Evolutionary conservation across 495 filamentous ascomycete genomes (phyloP).

Genomic region (Aspergillus mulundensis): DNA sequence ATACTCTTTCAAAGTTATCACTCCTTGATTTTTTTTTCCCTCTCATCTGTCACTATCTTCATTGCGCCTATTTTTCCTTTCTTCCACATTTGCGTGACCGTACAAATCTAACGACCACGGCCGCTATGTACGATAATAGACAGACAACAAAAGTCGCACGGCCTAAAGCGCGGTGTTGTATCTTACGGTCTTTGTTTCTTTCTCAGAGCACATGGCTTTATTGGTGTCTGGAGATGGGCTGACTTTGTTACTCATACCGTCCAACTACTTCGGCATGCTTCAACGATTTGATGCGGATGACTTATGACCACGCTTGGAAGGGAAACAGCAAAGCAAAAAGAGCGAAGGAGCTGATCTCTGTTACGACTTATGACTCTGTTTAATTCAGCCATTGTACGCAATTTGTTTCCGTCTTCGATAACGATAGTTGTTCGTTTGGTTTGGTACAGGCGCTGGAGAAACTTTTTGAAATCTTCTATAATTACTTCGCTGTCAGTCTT

Average conservation of each 20-base stretch:
- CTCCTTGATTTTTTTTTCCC: conserved; percentile 10
- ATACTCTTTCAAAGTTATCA: neutral
- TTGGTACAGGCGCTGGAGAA: neutral
- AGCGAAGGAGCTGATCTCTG: neutral
- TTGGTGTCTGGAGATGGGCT: neutral
- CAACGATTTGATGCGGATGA: conserved; percentile 7
- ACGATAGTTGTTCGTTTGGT: neutral
- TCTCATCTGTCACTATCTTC: neutral
- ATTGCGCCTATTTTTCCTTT: neutral
- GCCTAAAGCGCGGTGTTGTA: conserved; percentile 8
- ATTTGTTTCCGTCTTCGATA: neutral
- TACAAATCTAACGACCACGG: conserved; percentile 4
- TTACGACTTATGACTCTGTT: conserved; percentile 8
- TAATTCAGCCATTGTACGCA: neutral
- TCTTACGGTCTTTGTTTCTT: neutral
- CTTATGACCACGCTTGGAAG: conserved; percentile 11
- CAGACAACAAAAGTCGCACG: neutral
- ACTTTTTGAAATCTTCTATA: neutral
- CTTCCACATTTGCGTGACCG: neutral
- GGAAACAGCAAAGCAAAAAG: neutral
- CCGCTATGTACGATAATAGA: conserved; percentile 23
- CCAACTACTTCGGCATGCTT: neutral
- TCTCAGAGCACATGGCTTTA: neutral
- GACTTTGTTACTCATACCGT: neutral
- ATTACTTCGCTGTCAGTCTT: neutral